These are phyloP conservation scores for Calonectria henricotiae DNA, from an alignment of 2,329 filamentous ascomycete species.

Conservation along the genomic window DNA sequence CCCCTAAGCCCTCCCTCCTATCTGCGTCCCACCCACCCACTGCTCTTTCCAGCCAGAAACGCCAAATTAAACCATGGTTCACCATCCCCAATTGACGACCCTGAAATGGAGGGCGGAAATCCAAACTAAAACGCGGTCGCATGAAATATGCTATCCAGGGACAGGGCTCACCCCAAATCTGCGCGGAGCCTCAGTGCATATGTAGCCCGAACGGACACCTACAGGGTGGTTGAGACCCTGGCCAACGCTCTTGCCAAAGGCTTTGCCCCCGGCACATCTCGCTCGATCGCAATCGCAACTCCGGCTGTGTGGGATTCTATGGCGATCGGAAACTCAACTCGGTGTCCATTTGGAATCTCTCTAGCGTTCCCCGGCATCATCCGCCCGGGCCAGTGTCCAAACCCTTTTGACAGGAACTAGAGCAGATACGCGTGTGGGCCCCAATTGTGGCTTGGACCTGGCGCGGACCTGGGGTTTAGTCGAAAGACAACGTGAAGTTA, in stretches of 20 bases:
- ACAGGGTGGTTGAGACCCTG: conserved; percentile 42
- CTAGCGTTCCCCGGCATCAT: conserved; percentile 20
- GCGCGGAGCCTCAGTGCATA: conserved; percentile 29
- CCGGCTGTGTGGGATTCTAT: conserved; percentile 26
- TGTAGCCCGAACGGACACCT: neutral
- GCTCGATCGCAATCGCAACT: conserved; percentile 35
- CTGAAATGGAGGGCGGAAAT: conserved; percentile 1
- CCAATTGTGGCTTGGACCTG: conserved; percentile 16
- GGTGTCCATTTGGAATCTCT: conserved; percentile 6
- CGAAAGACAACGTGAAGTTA: conserved; percentile 13
- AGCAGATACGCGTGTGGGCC: conserved; percentile 8
- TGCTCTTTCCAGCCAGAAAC: neutral
- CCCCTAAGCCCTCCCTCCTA: no score
- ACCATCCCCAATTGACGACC: neutral
- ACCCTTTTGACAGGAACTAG: conserved; percentile 5
- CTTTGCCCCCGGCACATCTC: conserved; percentile 8
- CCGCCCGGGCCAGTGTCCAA: neutral
- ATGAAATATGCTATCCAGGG: conserved; percentile 17
- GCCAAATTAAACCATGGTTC: conserved; percentile 1
- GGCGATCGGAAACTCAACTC: conserved; percentile 35
- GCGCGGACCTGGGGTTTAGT: conserved; percentile 14
- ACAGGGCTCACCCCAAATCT: conserved; percentile 12
- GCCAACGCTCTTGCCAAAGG: conserved; percentile 6
- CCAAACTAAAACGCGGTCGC: neutral
- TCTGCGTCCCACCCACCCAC: conserved; percentile 1